Evolutionary conservation across 2,329 filamentous ascomycete genomes (phyloP).

Genomic region (Epichloe typhina): DNA sequence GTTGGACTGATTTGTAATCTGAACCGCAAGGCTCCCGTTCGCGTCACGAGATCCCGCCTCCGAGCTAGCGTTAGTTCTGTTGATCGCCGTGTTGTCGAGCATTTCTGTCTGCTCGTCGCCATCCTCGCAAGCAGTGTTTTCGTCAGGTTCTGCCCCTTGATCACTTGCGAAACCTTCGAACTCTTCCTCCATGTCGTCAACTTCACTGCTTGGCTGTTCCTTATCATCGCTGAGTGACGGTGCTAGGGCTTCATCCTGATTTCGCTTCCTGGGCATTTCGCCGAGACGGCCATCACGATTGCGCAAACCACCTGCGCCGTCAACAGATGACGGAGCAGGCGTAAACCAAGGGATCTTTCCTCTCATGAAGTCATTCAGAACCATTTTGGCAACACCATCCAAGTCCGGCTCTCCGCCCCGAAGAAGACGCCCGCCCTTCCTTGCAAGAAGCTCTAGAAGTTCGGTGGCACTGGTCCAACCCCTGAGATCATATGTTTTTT

Average conservation of each 20-base stretch:
- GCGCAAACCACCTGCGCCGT: slow-evolving; percentile 38
- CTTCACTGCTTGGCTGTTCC: neutral
- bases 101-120: neutral
- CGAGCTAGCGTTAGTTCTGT: neutral
- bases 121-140: too few relatives aligned
- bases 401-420: slow-evolving; percentile 91
- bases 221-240: slow-evolving; percentile 13
- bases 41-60: neutral
- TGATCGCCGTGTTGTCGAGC: neutral
- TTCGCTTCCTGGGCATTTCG: slow-evolving; percentile 77
- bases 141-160: neutral
- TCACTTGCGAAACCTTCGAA: neutral
- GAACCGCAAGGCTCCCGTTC: neutral
- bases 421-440: slow-evolving; percentile 74
- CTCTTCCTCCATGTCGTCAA: neutral
- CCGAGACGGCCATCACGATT: slow-evolving; percentile 68
- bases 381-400: slow-evolving; percentile 91
- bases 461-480: slow-evolving; percentile 65
- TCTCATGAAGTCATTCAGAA: slow-evolving; percentile 88
- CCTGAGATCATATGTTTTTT: slow-evolving; percentile 82
- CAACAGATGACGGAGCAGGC: slow-evolving; percentile 52
- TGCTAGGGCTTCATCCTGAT: slow-evolving; percentile 39
- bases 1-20: neutral
- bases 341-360: slow-evolving; percentile 97
- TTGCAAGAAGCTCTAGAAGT: slow-evolving; percentile 75